Conservation (phyloP, 208 protist genomes). For the Acanthamoeba healyi region DNA sequence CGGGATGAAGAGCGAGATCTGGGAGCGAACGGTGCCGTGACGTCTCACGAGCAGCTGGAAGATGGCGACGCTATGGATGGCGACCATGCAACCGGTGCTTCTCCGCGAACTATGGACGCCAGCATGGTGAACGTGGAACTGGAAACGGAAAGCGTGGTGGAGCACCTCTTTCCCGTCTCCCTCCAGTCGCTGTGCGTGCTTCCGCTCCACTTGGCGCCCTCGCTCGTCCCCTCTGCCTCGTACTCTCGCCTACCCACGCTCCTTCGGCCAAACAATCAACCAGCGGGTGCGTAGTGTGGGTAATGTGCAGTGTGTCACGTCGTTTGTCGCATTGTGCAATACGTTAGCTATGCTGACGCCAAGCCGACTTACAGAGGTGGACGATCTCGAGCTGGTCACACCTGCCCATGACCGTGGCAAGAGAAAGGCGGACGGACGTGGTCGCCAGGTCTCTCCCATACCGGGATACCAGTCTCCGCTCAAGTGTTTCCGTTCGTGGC, state of each 20-base stretch:
- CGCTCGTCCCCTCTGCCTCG: neutral
- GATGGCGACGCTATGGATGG: neutral
- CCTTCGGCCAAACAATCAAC: neutral
- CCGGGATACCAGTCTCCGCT: neutral
- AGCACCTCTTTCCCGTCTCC: slow-evolving; percentile 28
- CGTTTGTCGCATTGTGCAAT: too few species aligned
- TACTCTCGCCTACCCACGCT: neutral
- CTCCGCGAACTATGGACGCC: too few species aligned
- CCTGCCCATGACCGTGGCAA: too few species aligned
- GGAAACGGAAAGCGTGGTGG: neutral
- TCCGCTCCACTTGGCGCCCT: neutral
- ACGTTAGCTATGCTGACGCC: too few species aligned
- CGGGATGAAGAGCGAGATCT: neutral
- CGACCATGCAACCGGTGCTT: too few species aligned
- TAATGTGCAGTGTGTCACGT: too few species aligned
- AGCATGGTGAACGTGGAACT: neutral
- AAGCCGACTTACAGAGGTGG: too few species aligned
- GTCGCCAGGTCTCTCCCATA: neutral
- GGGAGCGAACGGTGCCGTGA: neutral
- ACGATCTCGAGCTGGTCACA: too few species aligned
- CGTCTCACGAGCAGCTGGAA: neutral
- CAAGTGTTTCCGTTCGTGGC: neutral
- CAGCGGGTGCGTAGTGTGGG: too few species aligned
- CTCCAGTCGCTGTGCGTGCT: neutral
- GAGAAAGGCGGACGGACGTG: too few species aligned